Base-by-base conservation (phyloP, 2,329 filamentous ascomycete genomes). In the Xenoacremonium recifei region DNA sequence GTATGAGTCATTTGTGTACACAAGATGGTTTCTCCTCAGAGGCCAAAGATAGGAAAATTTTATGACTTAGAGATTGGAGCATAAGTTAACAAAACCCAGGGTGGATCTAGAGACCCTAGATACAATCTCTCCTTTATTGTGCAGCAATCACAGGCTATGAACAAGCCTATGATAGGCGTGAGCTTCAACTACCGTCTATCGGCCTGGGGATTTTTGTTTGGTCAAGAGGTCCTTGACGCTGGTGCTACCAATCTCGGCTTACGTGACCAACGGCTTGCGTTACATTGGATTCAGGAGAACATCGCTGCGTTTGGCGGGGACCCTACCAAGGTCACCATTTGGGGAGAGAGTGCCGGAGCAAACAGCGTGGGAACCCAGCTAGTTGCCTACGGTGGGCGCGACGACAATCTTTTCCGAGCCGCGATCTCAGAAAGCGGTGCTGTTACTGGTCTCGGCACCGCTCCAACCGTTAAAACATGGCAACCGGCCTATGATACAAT, bases 51-150 rank as follows among this genome's bases (percentile, higher is more conserved):
- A n/a, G n/a, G n/a, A n/a, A n/a, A n/a, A n/a, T n/a, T n/a, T n/a
- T n/a, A n/a, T 55, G 20, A 57, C 17, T n/a, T 33, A 16, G 9
- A 21, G 6, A 4, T 18, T 7, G 35, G 19, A 57, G 54, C 57
- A 54, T 35, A 57, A 54, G 16, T 35, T 42, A n/a, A n/a, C n/a
- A n/a, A n/a, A n/a, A n/a, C n/a, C n/a, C 54, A 54, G 17, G 55
- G 55, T 13, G 55, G 55, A 29, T 49, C 50, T 3, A 45, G 46
- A 19, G 53, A 57, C 21, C 53, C 51, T 2, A 69, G 79, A 21
- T 85, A 85, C 57, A 85, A 85, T 55, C 67, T 83, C 43, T 77
- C 73, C 27, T 77, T 73, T 47, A 75, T 84, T 37, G 76, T 85
- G 5, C 32, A 34, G 5, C 11, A 59, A 70, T 10, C 70, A 75